Base-by-base conservation (phyloP, 106 monocot species). In the Iris macrosiphon region DNA sequence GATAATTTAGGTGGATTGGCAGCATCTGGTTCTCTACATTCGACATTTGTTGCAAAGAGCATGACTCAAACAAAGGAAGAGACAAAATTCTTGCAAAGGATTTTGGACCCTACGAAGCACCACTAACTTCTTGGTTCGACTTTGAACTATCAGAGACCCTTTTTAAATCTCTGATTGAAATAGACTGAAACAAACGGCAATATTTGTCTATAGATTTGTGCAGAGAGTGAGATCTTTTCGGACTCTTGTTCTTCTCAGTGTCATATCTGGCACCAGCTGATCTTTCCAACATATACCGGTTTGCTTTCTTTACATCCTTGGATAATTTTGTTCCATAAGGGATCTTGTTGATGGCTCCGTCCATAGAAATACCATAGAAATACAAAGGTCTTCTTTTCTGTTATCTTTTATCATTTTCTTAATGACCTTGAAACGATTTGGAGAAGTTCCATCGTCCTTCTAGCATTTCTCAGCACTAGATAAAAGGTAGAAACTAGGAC, bases 261-360 rank as follows among this genome's bases (percentile, higher is more conserved):
- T 60, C 48, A 35, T 39, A 54, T 59, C 28, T 70, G 17, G 57
- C 46, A n/a, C 55, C 45, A 23, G 62, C 52, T 28, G 65, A 59
- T 24, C 64, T 18, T 11, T 60, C 71, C 40, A 13, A 9, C 26
- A 10, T 30, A 16, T 13, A 30, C 3, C 45, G 32, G 16, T 68
- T 76, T 29, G 49, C 58, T 51, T 31, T 50, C 48, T 45, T 49
- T 18, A 38, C 24, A 6, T 71, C 38, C 31, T 70, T 65, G 22
- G 66, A 44, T 28, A 69, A 35, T 41, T 68, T 75, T 25, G 65
- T 72, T 19, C 90, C 96, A 44, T 87, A 87, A 31, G 96, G 96
- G 11, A 91, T 58, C 56, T 75, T 98, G 52, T 98, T 77, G 43
- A 98, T 63, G 52, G 87, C 23, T 8, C 85, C 61, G 52, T 98